These are phyloP conservation scores for Rhodotorula babjevae DNA, from an alignment of 768 basidiomycete species.

Conservation along the genomic window DNA sequence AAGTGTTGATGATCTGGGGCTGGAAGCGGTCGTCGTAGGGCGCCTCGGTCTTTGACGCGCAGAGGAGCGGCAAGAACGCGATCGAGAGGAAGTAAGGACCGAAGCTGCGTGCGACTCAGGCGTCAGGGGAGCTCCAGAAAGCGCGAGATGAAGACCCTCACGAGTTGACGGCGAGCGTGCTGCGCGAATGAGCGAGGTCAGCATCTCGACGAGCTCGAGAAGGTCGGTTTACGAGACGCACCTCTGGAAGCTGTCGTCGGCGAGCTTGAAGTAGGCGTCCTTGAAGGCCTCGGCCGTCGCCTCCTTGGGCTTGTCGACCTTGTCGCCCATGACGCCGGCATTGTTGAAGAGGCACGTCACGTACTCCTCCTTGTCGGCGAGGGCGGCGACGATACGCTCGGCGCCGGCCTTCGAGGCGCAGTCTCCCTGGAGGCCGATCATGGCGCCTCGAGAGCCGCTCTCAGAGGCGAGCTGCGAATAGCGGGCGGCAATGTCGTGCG, in stretches of 20 bases:
- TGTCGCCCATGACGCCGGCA: conserved; percentile 20
- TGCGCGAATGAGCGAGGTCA: conserved; percentile 26
- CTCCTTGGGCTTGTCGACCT: neutral
- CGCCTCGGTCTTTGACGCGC: conserved; percentile 39
- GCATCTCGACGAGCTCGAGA: neutral
- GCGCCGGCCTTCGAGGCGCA: conserved; percentile 42
- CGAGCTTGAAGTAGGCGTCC: conserved; percentile 50
- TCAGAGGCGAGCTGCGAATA: conserved; percentile 40
- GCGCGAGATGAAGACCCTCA: neutral
- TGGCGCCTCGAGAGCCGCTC: conserved; percentile 45
- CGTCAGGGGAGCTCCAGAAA: no score
- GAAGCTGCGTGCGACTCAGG: conserved; percentile 11
- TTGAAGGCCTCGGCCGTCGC: conserved; percentile 50
- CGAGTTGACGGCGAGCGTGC: conserved; percentile 42
- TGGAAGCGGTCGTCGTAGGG: conserved; percentile 48
- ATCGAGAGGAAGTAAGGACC: conserved; percentile 27
- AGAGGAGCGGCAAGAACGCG: conserved; percentile 26
- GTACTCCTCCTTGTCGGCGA: conserved; percentile 13
- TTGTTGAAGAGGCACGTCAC: conserved; percentile 27
- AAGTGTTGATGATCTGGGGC: conserved; percentile 55
- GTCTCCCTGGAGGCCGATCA: conserved; percentile 52
- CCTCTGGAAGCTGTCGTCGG: conserved; percentile 48
- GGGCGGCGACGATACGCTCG: neutral
- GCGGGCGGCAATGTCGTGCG: conserved; percentile 47
- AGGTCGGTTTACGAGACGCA: neutral